These are phyloP conservation scores for Suhomyces sp. DNA, from an alignment of 805 yeast genomes.

Conservation along the genomic window DNA sequence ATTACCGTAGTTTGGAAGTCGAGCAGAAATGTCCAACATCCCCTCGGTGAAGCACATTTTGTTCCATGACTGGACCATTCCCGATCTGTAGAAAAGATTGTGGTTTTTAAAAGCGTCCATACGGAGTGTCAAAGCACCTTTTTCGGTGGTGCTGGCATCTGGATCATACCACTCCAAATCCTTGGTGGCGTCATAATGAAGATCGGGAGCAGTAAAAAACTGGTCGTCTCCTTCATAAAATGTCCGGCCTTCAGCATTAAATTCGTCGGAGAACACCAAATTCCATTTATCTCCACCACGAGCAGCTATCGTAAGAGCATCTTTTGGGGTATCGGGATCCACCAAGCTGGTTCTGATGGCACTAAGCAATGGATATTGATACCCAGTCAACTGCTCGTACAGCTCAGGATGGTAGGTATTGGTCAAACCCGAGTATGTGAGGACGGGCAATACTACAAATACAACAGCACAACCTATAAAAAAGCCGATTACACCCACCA, in stretches of 20 bases:
- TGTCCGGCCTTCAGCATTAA: conserved; percentile 42
- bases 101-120: conserved; percentile 54
- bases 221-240: conserved; percentile 46
- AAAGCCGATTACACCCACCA: conserved; percentile 57
- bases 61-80: conserved; percentile 93
- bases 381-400: conserved; percentile 48
- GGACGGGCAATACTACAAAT: conserved; percentile 76
- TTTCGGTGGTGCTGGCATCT: conserved; percentile 39
- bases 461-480: conserved; percentile 61
- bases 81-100: conserved; percentile 77
- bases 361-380: conserved; percentile 34
- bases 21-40: conserved; percentile 67
- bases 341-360: conserved; percentile 36
- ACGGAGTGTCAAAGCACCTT: conserved; percentile 34
- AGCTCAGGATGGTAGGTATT: conserved; percentile 21
- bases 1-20: conserved; percentile 75
- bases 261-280: conserved; percentile 41
- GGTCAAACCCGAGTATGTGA: conserved; percentile 76
- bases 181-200: conserved; percentile 41
- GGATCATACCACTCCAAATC: conserved; percentile 47
- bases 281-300: conserved; percentile 32
- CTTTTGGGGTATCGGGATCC: conserved; percentile 42
- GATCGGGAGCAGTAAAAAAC: conserved; percentile 40
- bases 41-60: conserved; percentile 88
- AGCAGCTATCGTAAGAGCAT: conserved; percentile 21